Conservation (phyloP, 306 rosid genomes). For the Fragaria nilgerrensis region DNA sequence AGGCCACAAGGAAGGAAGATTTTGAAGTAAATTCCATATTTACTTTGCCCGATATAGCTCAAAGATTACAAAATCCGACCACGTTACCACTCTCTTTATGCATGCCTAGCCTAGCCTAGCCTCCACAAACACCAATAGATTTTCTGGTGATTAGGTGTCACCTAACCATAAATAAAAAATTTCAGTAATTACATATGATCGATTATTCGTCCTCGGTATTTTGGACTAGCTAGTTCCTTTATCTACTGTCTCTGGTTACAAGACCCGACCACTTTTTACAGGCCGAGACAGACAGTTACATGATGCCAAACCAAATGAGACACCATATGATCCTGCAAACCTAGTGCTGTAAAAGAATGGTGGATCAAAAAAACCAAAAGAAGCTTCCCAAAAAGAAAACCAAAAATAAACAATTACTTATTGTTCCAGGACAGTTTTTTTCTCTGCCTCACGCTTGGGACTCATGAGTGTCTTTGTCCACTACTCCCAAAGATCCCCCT, state of each 20-base stretch:
- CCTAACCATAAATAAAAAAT: not conserved
- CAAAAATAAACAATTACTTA: not conserved
- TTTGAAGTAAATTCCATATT: no score
- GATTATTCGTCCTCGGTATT: not conserved
- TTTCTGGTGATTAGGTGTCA: not conserved
- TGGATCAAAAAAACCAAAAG: constrained; percentile 14
- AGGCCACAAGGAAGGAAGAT: not conserved
- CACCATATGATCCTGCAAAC: constrained; percentile 11
- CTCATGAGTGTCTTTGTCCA: constrained; percentile 15
- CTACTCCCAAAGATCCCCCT: constrained; percentile 23
- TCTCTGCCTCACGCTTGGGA: constrained; percentile 11
- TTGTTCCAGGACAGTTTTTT: not conserved
- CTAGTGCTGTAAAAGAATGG: not conserved
- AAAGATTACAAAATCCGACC: no score
- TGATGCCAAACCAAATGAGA: not conserved
- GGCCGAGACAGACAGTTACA: not conserved
- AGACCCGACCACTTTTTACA: not conserved
- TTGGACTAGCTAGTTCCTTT: not conserved
- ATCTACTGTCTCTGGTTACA: not conserved
- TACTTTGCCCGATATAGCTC: not conserved
- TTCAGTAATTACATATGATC: not conserved
- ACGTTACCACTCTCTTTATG: not conserved
- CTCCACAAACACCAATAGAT: not conserved
- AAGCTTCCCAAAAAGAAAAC: constrained; percentile 25
- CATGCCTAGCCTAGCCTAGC: not conserved